phyloP scores from a whole-genome alignment of 176 grass and related monocot genomes.

The Tillandsia leiboldiana region DNA sequence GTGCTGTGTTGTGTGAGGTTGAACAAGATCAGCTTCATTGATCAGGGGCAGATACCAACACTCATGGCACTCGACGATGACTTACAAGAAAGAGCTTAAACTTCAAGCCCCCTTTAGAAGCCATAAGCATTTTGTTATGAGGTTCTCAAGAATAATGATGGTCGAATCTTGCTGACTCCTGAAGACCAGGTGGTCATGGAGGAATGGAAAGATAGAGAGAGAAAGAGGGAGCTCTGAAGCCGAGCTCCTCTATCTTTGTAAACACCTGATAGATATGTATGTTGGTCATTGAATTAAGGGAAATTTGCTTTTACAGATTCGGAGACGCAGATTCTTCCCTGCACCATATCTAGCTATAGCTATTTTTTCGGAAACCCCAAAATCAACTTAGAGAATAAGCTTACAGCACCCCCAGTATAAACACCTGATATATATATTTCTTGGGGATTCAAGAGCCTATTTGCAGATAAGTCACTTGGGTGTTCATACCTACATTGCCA shows the following conservation, averaged over 20 bases:
- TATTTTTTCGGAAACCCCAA: too few species aligned
- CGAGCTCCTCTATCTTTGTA: not conserved
- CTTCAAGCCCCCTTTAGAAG: not conserved
- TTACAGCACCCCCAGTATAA: not conserved
- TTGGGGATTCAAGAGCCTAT: too few species aligned
- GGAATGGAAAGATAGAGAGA: too few species aligned
- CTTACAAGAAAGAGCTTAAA: slow-evolving; percentile 17
- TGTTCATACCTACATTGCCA: too few species aligned
- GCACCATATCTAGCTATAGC: not conserved
- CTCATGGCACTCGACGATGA: slow-evolving; percentile 53
- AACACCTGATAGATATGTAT: not conserved
- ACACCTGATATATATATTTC: too few species aligned
- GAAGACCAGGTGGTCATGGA: not conserved
- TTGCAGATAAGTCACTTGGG: too few species aligned
- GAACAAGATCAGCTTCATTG: slow-evolving; percentile 64
- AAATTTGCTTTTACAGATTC: not conserved
- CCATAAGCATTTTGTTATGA: too few species aligned
- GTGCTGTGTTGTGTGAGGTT: slow-evolving; percentile 80
- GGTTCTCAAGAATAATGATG: too few species aligned
- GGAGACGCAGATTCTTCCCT: not conserved
- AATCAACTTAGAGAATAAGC: too few species aligned
- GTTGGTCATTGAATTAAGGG: not conserved
- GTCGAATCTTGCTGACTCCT: not conserved
- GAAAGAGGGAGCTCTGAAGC: not conserved
- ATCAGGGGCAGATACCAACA: slow-evolving; percentile 74